Percentiles rank a stretch among this genome's conserved stretches.
phyloP scores from a whole-genome alignment of 2,329 filamentous ascomycete genomes.

The Fusarium keratoplasticum region DNA sequence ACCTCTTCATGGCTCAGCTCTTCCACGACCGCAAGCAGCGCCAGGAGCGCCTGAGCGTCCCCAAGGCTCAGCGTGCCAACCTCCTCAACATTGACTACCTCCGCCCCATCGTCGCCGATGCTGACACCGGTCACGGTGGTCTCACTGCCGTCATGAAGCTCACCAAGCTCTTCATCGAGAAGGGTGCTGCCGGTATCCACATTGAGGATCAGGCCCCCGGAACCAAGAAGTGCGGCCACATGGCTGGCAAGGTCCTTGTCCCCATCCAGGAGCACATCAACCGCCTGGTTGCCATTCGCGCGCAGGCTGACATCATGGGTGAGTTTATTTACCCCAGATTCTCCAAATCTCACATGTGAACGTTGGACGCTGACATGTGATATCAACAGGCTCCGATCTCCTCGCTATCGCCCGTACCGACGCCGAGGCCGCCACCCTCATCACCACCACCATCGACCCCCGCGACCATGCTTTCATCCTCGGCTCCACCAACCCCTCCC shows the following conservation, averaged over 20 bases:
- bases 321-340: slow-evolving; percentile 39
- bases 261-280: slow-evolving; percentile 99
- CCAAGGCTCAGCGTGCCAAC: slow-evolving; percentile 77
- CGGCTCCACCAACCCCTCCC: slow-evolving; percentile 85
- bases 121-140: slow-evolving; percentile 96
- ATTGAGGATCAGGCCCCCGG: slow-evolving; percentile 98
- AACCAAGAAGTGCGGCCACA: slow-evolving; percentile 99
- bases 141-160: slow-evolving; percentile 99
- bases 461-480: slow-evolving; percentile 96
- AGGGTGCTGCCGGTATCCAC: slow-evolving; percentile 96
- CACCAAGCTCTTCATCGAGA: slow-evolving; percentile 96
- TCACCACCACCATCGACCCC: slow-evolving; percentile 95
- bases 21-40: slow-evolving; percentile 99
- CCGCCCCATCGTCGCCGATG: slow-evolving; percentile 94
- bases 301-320: slow-evolving; percentile 99
- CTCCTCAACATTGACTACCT: slow-evolving; percentile 91
- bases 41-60: slow-evolving; percentile 86
- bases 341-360: slow-evolving; percentile 28
- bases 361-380: slow-evolving; percentile 35
- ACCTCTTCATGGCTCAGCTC: slow-evolving; percentile 97
- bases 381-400: slow-evolving; percentile 76
- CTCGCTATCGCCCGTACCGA: slow-evolving; percentile 94
- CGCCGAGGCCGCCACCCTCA: slow-evolving; percentile 96
- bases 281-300: slow-evolving; percentile 93
- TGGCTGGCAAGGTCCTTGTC: slow-evolving; percentile 98